These are phyloP conservation scores for Suhomyces faveliae DNA, from an alignment of 805 yeast genomes.

Conservation along the genomic window DNA sequence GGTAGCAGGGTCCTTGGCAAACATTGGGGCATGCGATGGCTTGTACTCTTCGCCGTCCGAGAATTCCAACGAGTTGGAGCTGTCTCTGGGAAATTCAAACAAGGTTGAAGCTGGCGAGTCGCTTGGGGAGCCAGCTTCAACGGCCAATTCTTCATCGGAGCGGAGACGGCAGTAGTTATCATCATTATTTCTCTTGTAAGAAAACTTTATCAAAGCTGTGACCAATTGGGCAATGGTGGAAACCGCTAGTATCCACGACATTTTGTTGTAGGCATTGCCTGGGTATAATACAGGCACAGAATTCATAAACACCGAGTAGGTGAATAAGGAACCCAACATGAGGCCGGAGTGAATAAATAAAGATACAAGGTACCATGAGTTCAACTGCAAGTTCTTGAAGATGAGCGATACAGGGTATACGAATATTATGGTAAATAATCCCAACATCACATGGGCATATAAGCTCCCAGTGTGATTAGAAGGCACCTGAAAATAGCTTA, in stretches of 20 bases:
- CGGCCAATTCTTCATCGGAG: slow-evolving; percentile 11
- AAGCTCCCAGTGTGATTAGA: slow-evolving; percentile 52
- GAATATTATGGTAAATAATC: slow-evolving; percentile 46
- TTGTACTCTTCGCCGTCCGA: slow-evolving; percentile 17
- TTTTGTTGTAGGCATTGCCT: slow-evolving; percentile 64
- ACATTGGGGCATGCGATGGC: slow-evolving; percentile 25
- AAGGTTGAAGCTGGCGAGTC: slow-evolving; percentile 13
- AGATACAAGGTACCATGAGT: slow-evolving; percentile 22
- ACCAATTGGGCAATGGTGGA: slow-evolving; percentile 53
- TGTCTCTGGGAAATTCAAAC: slow-evolving; percentile 4
- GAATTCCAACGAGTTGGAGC: slow-evolving; percentile 23
- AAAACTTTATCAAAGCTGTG: slow-evolving; percentile 49
- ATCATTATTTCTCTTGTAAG: slow-evolving; percentile 33
- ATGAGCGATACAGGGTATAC: slow-evolving; percentile 70
- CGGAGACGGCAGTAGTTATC: slow-evolving; percentile 4
- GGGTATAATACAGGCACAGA: slow-evolving; percentile 72
- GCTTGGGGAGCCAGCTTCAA: slow-evolving; percentile 12
- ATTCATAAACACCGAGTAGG: slow-evolving; percentile 55
- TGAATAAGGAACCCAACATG: slow-evolving; percentile 49
- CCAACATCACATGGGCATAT: slow-evolving; percentile 50
- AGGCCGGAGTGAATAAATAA: slow-evolving; percentile 43
- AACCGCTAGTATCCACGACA: slow-evolving; percentile 60
- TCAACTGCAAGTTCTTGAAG: slow-evolving; percentile 56
- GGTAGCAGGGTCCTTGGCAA: background rate
- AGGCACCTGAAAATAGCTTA: slow-evolving; percentile 56